phyloP scores from a whole-genome alignment of 176 grass and related monocot species.

The Ensete ventricosum region DNA sequence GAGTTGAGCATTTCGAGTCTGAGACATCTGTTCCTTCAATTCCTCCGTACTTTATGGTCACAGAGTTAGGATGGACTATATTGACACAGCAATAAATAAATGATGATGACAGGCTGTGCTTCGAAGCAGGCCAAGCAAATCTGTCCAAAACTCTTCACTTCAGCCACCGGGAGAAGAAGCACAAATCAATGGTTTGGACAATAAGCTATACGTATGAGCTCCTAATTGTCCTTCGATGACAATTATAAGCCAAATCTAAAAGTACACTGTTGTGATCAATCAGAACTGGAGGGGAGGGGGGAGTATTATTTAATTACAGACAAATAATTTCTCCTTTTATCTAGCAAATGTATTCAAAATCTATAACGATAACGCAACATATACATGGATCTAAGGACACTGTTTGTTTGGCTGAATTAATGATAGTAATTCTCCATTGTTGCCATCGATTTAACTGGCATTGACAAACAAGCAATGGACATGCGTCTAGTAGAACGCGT shows the following conservation, averaged over 20 bases:
- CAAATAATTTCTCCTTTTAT: too few relatives aligned
- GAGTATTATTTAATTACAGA: too few relatives aligned
- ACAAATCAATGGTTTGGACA: neutral
- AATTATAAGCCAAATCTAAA: neutral
- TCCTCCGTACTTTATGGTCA: neutral
- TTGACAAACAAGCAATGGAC: too few relatives aligned
- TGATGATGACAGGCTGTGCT: neutral
- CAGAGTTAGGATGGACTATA: neutral
- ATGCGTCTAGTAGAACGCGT: too few relatives aligned
- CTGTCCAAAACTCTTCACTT: neutral
- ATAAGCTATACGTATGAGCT: neutral
- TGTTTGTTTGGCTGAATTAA: too few relatives aligned
- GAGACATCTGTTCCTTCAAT: neutral
- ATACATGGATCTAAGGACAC: too few relatives aligned
- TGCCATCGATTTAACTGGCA: too few relatives aligned
- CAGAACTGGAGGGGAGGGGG: too few relatives aligned
- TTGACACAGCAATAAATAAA: neutral
- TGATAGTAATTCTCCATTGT: too few relatives aligned
- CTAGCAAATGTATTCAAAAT: too few relatives aligned
- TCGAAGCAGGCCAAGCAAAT: neutral
- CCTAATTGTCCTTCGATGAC: neutral
- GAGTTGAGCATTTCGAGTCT: too few relatives aligned
- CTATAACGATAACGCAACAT: too few relatives aligned
- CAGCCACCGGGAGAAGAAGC: neutral
- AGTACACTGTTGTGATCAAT: neutral